Evolutionary conservation across 371 early-diverging fungal species (phyloP), one percentile per base, ranked within the genome.

Genomic region (Lichtheimia corymbifera): DNA sequence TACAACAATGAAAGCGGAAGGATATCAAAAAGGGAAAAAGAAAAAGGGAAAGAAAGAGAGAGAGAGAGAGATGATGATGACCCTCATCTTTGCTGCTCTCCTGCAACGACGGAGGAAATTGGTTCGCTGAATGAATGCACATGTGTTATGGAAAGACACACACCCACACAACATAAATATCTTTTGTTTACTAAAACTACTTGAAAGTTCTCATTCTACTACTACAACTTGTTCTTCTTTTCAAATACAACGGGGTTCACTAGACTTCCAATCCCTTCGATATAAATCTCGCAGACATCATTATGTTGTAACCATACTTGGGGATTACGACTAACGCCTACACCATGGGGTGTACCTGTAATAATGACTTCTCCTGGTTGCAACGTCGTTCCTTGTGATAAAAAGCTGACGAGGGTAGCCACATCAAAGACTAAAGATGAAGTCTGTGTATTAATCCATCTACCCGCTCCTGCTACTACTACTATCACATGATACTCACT

Each of bases 261-360:
- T 4, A 87, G 61, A 24, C 70, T 72, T 15, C 87, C 87, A 61
- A 87, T 84, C 40, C 71, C 66, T 40, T 85, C 83, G 59, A 87
- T 78, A 51, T 71, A 72, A 15, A 80, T 72, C 14, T 74, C 76
- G 27, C 81, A 68, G 41, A 74, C 70, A 56, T 84, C 83, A 9
- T 82, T 82, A 55, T 85, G 72, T 64, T 85, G 71, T 27, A 87
- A 61, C 58, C 62, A 79, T 12, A 85, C 65, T 22, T 81, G 81
- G 15, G 87, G 87, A 13, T 72, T 67, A 2, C 80, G 62, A 20
- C 68, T 72, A 52, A 68, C 72, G 1, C 87, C 87, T 11, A 87
- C 87, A 12, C 82, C 85, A 25, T 81, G 73, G 7, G 86, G 86
- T 0, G 87, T 87, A 12, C 87, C 87, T 1, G 87, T 87, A 44